Conservation (phyloP, 192 early-diverging fungal species). For the Rhizophagus sp. region DNA sequence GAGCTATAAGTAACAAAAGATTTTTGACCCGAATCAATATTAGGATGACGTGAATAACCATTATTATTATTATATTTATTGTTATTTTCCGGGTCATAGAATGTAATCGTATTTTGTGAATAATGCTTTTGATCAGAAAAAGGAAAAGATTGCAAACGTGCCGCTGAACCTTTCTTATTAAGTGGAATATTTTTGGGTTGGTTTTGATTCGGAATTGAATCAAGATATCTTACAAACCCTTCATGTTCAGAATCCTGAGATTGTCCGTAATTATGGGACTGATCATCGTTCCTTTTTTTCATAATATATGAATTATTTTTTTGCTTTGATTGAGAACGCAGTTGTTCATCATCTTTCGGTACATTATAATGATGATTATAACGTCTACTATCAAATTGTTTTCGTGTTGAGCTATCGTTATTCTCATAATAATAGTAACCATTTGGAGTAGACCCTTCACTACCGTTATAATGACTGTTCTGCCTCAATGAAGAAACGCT, state of each 20-base stretch:
- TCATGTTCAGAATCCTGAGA: neutral
- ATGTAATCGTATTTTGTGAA: neutral
- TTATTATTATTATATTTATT: neutral
- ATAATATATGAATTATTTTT: neutral
- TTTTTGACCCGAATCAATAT: neutral
- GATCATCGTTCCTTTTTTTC: neutral
- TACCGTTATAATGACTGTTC: neutral
- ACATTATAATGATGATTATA: neutral
- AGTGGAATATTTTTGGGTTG: too few relatives aligned
- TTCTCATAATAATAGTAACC: neutral
- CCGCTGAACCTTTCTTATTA: neutral
- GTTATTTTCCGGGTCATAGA: neutral
- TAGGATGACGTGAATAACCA: too few relatives aligned
- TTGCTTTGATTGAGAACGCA: neutral
- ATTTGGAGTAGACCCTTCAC: neutral
- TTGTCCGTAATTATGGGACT: too few relatives aligned
- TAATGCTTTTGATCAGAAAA: neutral
- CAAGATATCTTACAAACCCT: neutral
- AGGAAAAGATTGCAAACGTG: too few relatives aligned
- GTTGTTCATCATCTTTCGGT: neutral
- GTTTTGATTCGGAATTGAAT: neutral
- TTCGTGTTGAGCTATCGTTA: neutral
- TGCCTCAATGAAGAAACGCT: neutral
- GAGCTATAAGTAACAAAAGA: neutral
- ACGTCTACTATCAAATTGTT: neutral